Evolutionary conservation across 1,284 basidiomycete species (phyloP).

Genomic region (Cronartium quercuum): DNA sequence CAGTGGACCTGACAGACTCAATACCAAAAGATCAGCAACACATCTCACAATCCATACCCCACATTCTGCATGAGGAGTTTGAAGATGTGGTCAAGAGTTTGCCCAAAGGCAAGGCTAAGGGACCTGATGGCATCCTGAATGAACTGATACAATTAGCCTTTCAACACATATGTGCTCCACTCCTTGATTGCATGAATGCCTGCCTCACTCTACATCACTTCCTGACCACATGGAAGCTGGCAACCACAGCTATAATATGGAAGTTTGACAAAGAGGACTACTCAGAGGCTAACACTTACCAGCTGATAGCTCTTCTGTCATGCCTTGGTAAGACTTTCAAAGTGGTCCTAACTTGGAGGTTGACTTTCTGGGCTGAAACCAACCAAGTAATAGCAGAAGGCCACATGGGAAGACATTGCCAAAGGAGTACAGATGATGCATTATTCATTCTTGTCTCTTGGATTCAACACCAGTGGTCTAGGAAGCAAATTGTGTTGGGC

Average conservation of each 20-base stretch:
- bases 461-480: neutral
- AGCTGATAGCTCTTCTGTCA: neutral
- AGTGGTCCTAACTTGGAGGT: neutral
- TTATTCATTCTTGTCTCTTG: too few relatives aligned
- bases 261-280: neutral
- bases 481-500: neutral
- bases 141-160: too few relatives aligned
- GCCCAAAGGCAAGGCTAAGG: neutral
- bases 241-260: conserved; percentile 2
- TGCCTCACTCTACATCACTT: neutral
- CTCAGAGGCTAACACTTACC: neutral
- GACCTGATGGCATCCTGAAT: neutral
- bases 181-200: too few relatives aligned
- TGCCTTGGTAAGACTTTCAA: neutral
- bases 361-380: neutral
- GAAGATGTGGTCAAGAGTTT: neutral
- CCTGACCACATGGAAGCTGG: neutral
- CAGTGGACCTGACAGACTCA: neutral
- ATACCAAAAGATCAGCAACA: too few relatives aligned
- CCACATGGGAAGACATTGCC: neutral
- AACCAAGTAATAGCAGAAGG: neutral
- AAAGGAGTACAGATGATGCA: neutral
- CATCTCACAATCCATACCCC: neutral
- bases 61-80: neutral
- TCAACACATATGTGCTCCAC: neutral